These are phyloP conservation scores for Suhomyces xylopsoci DNA, from an alignment of 805 yeast species.

Conservation along the genomic window DNA sequence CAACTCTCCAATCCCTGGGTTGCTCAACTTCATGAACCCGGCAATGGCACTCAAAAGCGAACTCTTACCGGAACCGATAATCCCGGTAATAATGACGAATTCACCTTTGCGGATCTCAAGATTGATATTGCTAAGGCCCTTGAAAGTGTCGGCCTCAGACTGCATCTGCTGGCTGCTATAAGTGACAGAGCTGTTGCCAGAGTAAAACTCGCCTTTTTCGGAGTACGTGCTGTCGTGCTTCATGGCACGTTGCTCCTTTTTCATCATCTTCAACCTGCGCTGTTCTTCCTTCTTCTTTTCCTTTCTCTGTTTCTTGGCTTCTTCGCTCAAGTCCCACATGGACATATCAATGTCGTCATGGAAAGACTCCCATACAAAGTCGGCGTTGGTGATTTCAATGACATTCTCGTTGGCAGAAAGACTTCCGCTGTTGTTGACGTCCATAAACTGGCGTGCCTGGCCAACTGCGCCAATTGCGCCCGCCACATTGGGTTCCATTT, in stretches of 20 bases:
- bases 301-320: slow-evolving; percentile 9
- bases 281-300: slow-evolving; percentile 13
- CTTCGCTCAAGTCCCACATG: slow-evolving; percentile 22
- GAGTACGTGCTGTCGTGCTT: slow-evolving; percentile 2
- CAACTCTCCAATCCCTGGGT: slow-evolving; percentile 24
- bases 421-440: neutral
- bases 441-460: neutral
- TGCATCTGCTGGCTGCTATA: neutral
- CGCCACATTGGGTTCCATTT: neutral
- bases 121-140: slow-evolving; percentile 34
- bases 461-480: neutral
- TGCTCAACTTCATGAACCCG: slow-evolving; percentile 35
- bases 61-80: slow-evolving; percentile 44
- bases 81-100: slow-evolving; percentile 42
- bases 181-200: slow-evolving; percentile 1
- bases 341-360: slow-evolving; percentile 22
- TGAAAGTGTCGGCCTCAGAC: slow-evolving; percentile 15
- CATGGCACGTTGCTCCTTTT: slow-evolving; percentile 9
- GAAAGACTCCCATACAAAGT: slow-evolving; percentile 31
- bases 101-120: slow-evolving; percentile 30
- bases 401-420: slow-evolving; percentile 1
- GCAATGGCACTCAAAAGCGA: slow-evolving; percentile 39
- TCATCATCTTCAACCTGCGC: slow-evolving; percentile 8
- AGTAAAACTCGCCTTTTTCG: slow-evolving; percentile 3
- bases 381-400: slow-evolving; percentile 24